Evolutionary conservation across 345 rosid genomes (phyloP), one percentile per base, ranked within the genome.

Genomic region (Theobroma cacao): DNA sequence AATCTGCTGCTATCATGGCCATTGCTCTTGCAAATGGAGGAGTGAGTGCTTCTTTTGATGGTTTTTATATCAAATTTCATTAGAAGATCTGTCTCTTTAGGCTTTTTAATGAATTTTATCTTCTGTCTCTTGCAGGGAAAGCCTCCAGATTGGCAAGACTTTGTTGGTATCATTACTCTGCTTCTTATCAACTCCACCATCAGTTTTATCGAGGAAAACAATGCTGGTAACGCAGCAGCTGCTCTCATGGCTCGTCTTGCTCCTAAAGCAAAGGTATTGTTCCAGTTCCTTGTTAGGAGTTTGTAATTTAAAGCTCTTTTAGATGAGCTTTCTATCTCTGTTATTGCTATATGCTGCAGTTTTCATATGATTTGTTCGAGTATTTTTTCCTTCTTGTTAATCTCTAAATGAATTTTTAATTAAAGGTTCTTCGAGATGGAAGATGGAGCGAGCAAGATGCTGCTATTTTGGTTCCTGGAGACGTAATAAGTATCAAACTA

Each of bases 1-100:
- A 95, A 83, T 97, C 97, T 79, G 99, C 99, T 78, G 99, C 99
- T 43, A 86, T 95, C 62, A 95, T 95, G 99, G 98, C 99, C 64
- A 94, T 95, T 88, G 97, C 95, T 74, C 97, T 95, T 86, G 99
- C 99, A 65, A 95, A 95, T 78, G 99, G 98, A 89, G 99, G 99
- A 86, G 98, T 92, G 78, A 87, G 97, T 70, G n/a, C 34, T 82
- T 52, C 31, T 38, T 66, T 73, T 58, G 71, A 43, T 59, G 24
- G 41, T 63, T 36, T 9, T 59, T 62, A 14, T 71, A 22, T 22
- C 52, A 56, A 36, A 40, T 45, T 64, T 45, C 11, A 34, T 18
- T 41, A 12, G n/a, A 20, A 71, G 60, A 41, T 62, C 59, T 61
- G 9, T 41, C 12, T 31, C 28, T 15, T 5, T 53, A 22, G 58